Evolutionary conservation across 805 yeast species (phyloP), one percentile per base, ranked within the genome.

Genomic region (Zygosaccharomyces lentus): DNA sequence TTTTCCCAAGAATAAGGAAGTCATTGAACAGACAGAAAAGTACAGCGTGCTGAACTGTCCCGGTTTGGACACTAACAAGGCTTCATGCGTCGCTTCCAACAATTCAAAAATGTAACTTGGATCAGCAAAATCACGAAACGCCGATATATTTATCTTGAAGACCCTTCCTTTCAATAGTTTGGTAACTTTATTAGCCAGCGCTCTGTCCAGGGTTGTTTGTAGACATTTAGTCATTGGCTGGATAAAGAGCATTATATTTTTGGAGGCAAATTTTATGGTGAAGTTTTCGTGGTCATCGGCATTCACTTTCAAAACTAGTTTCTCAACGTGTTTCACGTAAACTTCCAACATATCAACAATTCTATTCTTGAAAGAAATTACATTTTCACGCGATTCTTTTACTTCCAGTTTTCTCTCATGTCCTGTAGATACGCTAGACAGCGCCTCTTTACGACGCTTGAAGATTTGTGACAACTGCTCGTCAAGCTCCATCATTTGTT

Each of bases 401-500:
- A 80, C 87, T 49, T 87, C 95, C 16, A 74, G 65, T 56, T 87
- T 87, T 57, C 85, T 75, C 63, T 77, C 78, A 62, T 73, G 84
- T 27, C 89, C 89, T 5, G 76, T 76, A n/a, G 68, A 59, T 2
- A 77, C 67, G 26, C 70, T 69, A 8, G 78, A 66, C 44, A 87
- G 64, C 0, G 86, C 84, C 49, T 78, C 81, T 54, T 81, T 80
- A 56, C 97, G 78, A 57, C 88, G 91, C 58, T 84, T 79, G 74
- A 91, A 91, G 45, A 91, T 91, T 44, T 75, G 76, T 0, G 96
- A 78, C 25, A 91, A 70, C 50, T 88, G 93, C 17, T 75, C 85
- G 61, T 91, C 98, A 56, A 91, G 77, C 16, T 90, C 95, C 82
- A 89, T 81, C 98, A 91, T 91, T 62, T 89, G 89, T 57, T 90